phyloP scores from a whole-genome alignment of 176 grass and related monocot genomes.

The Triticum urartu region DNA sequence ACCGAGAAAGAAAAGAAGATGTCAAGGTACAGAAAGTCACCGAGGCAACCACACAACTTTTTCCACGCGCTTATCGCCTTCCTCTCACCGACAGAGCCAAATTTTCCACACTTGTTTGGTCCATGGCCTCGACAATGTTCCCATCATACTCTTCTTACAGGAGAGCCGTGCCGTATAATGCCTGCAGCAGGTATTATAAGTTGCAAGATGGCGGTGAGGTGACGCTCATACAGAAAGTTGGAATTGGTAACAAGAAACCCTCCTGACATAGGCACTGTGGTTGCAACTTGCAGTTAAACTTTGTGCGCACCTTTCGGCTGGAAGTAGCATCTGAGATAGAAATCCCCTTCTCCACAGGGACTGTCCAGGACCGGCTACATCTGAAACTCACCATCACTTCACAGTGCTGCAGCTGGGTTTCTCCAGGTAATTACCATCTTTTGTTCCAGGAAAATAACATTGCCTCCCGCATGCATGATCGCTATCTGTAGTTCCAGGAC shows the following conservation, averaged over 20 bases:
- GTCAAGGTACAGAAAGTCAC: too few relatives aligned
- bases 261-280: background rate
- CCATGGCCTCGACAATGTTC: background rate
- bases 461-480: too few relatives aligned
- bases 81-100: background rate
- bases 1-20: too few relatives aligned
- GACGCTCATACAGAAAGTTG: background rate
- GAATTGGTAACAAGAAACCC: background rate
- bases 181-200: too few relatives aligned
- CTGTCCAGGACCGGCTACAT: background rate
- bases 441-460: too few relatives aligned
- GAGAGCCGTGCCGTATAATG: background rate
- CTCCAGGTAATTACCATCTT: too few relatives aligned
- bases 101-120: background rate
- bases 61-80: too few relatives aligned
- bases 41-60: too few relatives aligned
- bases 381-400: background rate
- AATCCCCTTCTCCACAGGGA: background rate
- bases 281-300: background rate
- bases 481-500: too few relatives aligned
- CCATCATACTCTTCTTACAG: background rate
- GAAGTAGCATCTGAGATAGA: background rate
- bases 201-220: too few relatives aligned
- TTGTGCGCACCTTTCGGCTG: too few relatives aligned
- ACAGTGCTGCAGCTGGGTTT: too few relatives aligned